Evolutionary conservation across 805 yeast genomes (phyloP), one percentile per base, ranked within the genome.

Genomic region (Nakazawaea sp.): DNA sequence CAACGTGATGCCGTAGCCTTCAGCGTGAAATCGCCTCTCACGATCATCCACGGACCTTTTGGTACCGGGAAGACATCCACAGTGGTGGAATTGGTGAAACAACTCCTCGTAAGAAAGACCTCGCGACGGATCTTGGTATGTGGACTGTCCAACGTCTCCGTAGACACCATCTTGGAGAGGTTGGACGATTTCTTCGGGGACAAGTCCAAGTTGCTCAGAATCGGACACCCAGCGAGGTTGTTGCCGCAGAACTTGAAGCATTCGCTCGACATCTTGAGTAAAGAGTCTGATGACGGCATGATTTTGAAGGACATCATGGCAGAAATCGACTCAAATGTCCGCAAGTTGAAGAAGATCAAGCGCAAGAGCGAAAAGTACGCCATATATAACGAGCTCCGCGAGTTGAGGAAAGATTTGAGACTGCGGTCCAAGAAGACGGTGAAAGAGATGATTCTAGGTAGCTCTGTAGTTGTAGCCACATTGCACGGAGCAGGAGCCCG

Each of bases 181-280:
- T 56, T 90, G 17, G 57, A 67, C 28, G 56, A 56, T 20, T 58
- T 66, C 27, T 51, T 67, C 28, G 64, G 64, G 1, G 64, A 69
- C 10, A 56, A 64, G 28, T 51, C 73, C 40, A 35, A 35, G 8
- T 57, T 92, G n/a, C 64, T 90, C 9, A 68, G 98, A 50, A 70
- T 90, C 26, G 98, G 97, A 0, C 97, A 92, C 55, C 97, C 97
- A 0, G 95, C 97, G 1, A 70, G 97, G 40, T 64, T 90, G 11
- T 55, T 87, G 13, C 70, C 72, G 1, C 49, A 68, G 0, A 81
- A 78, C 38, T 56, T 79, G 24, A 64, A 71, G 17, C 95, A 87
- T 53, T 85, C 95, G 0, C 58, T 89, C 18, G 96, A 89, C 47
- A 61, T 83, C 15, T 62, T 85, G 1, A 70, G 85, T 7, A 78